Evolutionary conservation across 352 stramenopile genomes (phyloP).

Genomic region (Bremia lactucae): DNA sequence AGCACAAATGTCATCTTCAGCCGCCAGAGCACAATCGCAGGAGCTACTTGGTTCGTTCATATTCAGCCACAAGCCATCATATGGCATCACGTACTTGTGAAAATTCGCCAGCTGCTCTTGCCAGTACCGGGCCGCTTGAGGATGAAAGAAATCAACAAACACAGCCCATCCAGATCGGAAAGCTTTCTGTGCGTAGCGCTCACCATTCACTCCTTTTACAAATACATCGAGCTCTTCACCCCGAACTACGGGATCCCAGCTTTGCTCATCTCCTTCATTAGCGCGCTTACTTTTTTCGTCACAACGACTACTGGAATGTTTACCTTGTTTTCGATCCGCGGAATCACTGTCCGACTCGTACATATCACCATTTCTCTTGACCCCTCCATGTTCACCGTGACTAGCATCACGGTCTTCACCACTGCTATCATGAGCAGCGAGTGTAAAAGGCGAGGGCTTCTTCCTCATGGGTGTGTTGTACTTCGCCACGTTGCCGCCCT

Average conservation of each 20-base stretch:
- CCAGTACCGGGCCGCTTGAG: conserved; percentile 59
- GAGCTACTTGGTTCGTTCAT: conserved; percentile 69
- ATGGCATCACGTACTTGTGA: conserved; percentile 44
- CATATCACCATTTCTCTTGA: too few species aligned
- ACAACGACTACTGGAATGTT: neutral
- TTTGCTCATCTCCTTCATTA: neutral
- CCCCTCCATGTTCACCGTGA: neutral
- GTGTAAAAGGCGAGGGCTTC: neutral
- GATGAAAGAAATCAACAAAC: conserved; percentile 83
- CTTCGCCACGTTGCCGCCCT: neutral
- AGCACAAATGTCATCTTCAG: conserved; percentile 27
- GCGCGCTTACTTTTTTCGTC: neutral
- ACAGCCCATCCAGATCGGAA: conserved; percentile 51
- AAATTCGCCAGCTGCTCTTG: conserved; percentile 49
- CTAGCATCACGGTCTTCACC: neutral
- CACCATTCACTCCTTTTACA: conserved; percentile 59
- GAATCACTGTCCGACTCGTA: neutral
- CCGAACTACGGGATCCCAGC: conserved; percentile 24
- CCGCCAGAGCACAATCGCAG: conserved; percentile 41
- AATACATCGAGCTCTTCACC: conserved; percentile 56
- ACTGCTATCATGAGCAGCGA: neutral
- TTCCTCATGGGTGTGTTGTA: conserved; percentile 2
- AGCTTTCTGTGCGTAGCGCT: conserved; percentile 53
- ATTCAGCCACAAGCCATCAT: conserved; percentile 81
- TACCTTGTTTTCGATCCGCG: neutral